Conservation (phyloP, 352 stramenopile species). For the Blastocystis sp. region DNA sequence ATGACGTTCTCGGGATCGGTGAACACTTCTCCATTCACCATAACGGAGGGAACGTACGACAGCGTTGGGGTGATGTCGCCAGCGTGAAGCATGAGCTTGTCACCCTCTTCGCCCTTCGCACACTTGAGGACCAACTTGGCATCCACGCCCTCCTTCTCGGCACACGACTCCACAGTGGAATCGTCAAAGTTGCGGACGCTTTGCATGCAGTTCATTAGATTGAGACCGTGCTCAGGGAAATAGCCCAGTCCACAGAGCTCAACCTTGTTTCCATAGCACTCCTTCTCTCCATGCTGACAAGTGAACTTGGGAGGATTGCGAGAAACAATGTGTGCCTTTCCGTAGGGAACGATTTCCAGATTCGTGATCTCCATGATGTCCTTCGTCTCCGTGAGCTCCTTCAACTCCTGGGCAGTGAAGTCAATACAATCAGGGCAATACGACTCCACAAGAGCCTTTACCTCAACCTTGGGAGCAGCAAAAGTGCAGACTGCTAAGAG, state of each 20-base stretch:
- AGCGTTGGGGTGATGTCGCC: conserved; percentile 34
- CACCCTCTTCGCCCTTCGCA: conserved; percentile 37
- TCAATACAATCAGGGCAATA: conserved; percentile 29
- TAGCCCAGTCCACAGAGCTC: conserved; percentile 27
- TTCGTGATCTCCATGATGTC: conserved; percentile 47
- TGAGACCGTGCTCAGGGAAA: conserved; percentile 14
- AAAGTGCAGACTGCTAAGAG: conserved; percentile 7
- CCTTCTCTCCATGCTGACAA: conserved; percentile 50
- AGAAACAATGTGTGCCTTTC: conserved; percentile 47
- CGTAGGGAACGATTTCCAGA: conserved; percentile 54
- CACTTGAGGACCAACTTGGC: neutral
- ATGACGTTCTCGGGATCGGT: conserved; percentile 43
- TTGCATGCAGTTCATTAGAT: conserved; percentile 47
- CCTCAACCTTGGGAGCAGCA: conserved; percentile 35
- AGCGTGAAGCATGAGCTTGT: conserved; percentile 4
- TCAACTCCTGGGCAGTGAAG: neutral
- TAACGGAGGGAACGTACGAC: conserved; percentile 26
- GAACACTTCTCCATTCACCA: conserved; percentile 43
- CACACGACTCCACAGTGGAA: neutral
- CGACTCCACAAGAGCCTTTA: conserved; percentile 24
- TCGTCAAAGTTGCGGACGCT: neutral
- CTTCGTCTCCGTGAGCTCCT: neutral
- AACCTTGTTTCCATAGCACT: conserved; percentile 56
- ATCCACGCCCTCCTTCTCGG: neutral
- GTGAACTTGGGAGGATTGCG: conserved; percentile 46